Evolutionary conservation across 106 monocot genomes (phyloP), one percentile per base, ranked within the genome.

Genomic region (Hemerocallis citrina): DNA sequence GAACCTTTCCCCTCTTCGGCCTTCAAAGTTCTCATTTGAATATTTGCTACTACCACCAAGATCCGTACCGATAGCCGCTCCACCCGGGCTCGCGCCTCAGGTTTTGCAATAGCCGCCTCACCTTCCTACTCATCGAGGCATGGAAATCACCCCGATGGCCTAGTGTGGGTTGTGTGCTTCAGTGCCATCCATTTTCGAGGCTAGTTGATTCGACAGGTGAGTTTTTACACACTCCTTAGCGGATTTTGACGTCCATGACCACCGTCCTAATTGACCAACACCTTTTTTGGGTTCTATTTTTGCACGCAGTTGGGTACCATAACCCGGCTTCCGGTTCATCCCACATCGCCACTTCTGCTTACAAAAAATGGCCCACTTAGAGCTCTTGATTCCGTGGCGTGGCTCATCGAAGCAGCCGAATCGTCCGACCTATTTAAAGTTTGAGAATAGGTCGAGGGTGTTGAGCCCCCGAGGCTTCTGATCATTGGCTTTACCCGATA

Each of bases 351-450:
- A 68, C 64, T 77, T 76, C 68, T 75, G 62, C 76, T 77, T 77
- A 77, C 76, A 59, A 77, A 74, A 81, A 82, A 82, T 77, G 82
- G 69, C 77, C 82, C 77, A 74, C 76, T 82, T 76, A 67, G 67
- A 76, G 68, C 76, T 73, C 71, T 60, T 63, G 72, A 65, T 73
- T 73, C 30, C 1, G n/a, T 30, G 62, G 62, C 24, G 27, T 9
- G 44, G 28, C 62, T 43, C 43, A 31, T 17, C 44, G 5, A 62
- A 45, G 62, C 46, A 48, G 47, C 19, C 47, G 47, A 4, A 14
- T n/a, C 19, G 47, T 48, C 47, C 19, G 8, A 48, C 47, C 47
- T 20, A 48, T 48, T 48, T 48, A 48, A 48, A 48, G 47, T 48
- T 48, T 48, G 47, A 48, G 47, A 48, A 48, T 48, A 48, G 47